Evolutionary conservation across 495 filamentous ascomycete species (phyloP).

Genomic region (Daldinia loculata): DNA sequence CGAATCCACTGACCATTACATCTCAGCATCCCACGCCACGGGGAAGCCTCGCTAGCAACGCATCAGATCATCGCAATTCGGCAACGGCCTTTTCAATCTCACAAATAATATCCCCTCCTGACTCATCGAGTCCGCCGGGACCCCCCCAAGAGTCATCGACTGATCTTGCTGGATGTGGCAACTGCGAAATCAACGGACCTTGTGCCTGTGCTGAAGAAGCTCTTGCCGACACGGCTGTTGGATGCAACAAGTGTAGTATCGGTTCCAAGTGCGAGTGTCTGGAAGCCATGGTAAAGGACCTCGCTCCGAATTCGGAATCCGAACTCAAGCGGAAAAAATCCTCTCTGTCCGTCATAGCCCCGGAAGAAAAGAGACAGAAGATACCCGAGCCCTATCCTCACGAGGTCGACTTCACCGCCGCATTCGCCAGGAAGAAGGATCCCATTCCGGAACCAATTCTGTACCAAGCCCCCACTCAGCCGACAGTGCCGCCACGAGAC

Average conservation of each 20-base stretch:
- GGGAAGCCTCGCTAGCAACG: conserved; percentile 42
- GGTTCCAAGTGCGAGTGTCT: conserved; percentile 72
- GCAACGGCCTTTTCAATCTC: conserved; percentile 55
- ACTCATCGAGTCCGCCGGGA: conserved; percentile 42
- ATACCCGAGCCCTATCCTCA: conserved; percentile 51
- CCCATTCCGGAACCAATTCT: conserved; percentile 32
- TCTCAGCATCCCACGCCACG: conserved; percentile 33
- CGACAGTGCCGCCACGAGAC: conserved; percentile 56
- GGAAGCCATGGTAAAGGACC: conserved; percentile 56
- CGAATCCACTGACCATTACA: conserved; percentile 28
- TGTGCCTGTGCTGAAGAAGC: conserved; percentile 65
- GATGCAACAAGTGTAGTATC: conserved; percentile 71
- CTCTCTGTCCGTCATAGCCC: conserved; percentile 57
- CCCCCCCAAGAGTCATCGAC: conserved; percentile 33
- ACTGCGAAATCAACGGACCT: conserved; percentile 55
- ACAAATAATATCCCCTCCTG: conserved; percentile 58
- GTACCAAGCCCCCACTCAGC: conserved; percentile 43
- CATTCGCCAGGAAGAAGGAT: conserved; percentile 59
- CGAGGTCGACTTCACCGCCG: conserved; percentile 78
- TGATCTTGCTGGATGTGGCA: conserved; percentile 58
- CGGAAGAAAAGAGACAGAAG: conserved; percentile 63
- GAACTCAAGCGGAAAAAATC: conserved; percentile 48
- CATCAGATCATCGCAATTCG: conserved; percentile 45
- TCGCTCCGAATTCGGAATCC: conserved; percentile 37
- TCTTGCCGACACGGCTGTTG: conserved; percentile 55